Evolutionary conservation across 768 basidiomycete species (phyloP).

Genomic region (Auriculariales sp.): DNA sequence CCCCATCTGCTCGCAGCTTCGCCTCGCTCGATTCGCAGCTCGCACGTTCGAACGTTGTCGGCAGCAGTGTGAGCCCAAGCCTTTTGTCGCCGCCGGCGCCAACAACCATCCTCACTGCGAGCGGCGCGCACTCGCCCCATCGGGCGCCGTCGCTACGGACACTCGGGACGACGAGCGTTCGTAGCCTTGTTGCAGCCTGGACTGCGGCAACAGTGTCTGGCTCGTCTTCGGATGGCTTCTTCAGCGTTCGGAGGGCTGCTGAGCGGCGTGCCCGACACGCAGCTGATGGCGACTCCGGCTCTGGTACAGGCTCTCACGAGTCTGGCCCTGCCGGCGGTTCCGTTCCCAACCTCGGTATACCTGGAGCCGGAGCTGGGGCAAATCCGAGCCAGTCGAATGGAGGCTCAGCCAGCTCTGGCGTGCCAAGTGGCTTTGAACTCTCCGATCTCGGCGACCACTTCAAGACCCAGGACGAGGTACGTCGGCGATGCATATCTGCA

Average conservation of each 20-base stretch:
- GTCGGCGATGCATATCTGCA: constrained; percentile 7
- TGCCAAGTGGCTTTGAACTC: constrained; percentile 33
- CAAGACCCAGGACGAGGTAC: constrained; percentile 30
- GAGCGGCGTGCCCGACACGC: constrained; percentile 13
- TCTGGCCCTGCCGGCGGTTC: constrained; percentile 9
- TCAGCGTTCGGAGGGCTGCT: constrained; percentile 34
- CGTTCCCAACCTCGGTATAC: constrained; percentile 5
- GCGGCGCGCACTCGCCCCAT: background rate
- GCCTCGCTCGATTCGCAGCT: constrained; percentile 1
- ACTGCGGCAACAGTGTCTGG: constrained; percentile 25
- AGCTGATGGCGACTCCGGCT: constrained; percentile 6
- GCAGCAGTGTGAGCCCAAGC: constrained; percentile 3
- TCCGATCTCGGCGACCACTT: constrained; percentile 23
- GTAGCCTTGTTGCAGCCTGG: constrained; percentile 69
- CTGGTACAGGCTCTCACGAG: constrained; percentile 5
- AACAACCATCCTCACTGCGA: constrained; percentile 1
- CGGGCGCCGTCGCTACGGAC: constrained; percentile 2
- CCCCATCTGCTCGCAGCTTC: constrained; percentile 9
- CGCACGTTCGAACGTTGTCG: background rate
- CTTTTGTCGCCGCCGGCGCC: constrained; percentile 3
- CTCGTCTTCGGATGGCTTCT: constrained; percentile 27
- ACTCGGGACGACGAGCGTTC: constrained; percentile 34
- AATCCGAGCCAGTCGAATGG: constrained; percentile 5
- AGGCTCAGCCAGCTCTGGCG: constrained; percentile 16
- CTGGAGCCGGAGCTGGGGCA: background rate